Base-by-base conservation (phyloP, 331 rosid species). In the Cydonia oblonga region DNA sequence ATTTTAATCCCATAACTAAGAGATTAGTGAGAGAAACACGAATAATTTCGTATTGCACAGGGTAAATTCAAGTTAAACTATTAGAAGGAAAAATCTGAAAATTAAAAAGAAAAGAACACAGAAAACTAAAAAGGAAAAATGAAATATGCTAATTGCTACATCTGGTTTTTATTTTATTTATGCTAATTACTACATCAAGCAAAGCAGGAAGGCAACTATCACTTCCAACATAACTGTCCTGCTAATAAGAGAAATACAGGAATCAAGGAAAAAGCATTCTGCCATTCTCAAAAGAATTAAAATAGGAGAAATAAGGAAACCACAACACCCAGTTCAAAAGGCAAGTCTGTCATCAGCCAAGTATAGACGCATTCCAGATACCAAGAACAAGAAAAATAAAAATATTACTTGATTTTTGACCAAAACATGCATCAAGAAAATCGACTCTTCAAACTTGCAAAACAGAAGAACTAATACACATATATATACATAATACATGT, bases 281-380 rank as follows among this genome's bases (percentile, higher is more conserved):
- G 49, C 49, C 69, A 74, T 75, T 81, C 81, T 32, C 57, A 61
- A 42, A 68, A 14, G 20, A 38, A 35, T 71, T 57, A 16, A 67
- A 78, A 51, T 75, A 71, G 52, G 24, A 73, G 26, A 60, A 33
- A 81, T 26, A 64, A 80, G 90, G 74, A 83, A 83, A 76, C 81
- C 78, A 79, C 59, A 81, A 64, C 66, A 86, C 61, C 58, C 80
- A 75, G 75, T 69, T 4, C 68, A 83, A 86, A 87, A 86, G 85
- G 88, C 78, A 77, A 59, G 60, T 76, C 79, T 76, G 72, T 75
- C 75, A 78, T 67, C 75, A 81, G 79, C 96, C 85, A 56, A 81
- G 81, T 57, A 86, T 86, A 76, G 76, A 71, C 23, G 60, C 23
- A 66, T 54, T 66, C 60, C 58, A 80, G 29, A 42, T 4, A 42